Conservation (phyloP, 148 eudicot genomes). For the Nepenthes gracilis region DNA sequence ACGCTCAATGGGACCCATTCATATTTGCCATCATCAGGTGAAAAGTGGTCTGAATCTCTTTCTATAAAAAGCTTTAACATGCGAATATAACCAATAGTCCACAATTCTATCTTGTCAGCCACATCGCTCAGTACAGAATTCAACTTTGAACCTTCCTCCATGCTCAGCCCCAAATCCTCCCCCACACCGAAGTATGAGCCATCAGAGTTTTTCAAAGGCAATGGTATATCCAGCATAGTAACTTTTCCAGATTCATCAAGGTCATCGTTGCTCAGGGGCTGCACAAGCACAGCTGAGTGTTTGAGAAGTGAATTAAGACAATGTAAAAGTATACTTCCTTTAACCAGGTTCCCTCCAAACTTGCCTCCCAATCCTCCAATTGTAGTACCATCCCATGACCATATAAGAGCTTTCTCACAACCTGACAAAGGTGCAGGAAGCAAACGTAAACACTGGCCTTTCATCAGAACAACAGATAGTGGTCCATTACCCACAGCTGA, state of each 20-base stretch:
- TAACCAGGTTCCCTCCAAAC: slow-evolving; percentile 79
- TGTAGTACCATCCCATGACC: slow-evolving; percentile 98
- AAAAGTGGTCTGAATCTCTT: slow-evolving; percentile 27
- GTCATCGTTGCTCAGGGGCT: slow-evolving; percentile 74
- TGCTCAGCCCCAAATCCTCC: slow-evolving; percentile 59
- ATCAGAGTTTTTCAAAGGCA: slow-evolving; percentile 86
- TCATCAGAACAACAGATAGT: slow-evolving; percentile 86
- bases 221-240: slow-evolving; percentile 65
- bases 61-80: slow-evolving; percentile 63
- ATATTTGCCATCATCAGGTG: slow-evolving; percentile 50
- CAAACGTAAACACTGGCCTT: slow-evolving; percentile 81
- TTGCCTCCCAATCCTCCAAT: slow-evolving; percentile 92
- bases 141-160: slow-evolving; percentile 44
- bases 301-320: slow-evolving; percentile 87
- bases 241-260: slow-evolving; percentile 58
- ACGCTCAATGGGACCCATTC: slow-evolving; percentile 91
- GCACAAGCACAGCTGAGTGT: slow-evolving; percentile 87
- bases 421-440: slow-evolving; percentile 97
- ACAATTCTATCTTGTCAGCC: slow-evolving; percentile 57
- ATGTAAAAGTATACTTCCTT: slow-evolving; percentile 77
- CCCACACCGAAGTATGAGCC: slow-evolving; percentile 70
- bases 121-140: slow-evolving; percentile 41
- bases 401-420: slow-evolving; percentile 86
- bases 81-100: slow-evolving; percentile 91
- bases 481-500: slow-evolving; percentile 77